A percentile compares a stretch with the other conserved stretches of the same genome.
Conservation (phyloP, 345 rosid species). For the Salix viminalis region DNA sequence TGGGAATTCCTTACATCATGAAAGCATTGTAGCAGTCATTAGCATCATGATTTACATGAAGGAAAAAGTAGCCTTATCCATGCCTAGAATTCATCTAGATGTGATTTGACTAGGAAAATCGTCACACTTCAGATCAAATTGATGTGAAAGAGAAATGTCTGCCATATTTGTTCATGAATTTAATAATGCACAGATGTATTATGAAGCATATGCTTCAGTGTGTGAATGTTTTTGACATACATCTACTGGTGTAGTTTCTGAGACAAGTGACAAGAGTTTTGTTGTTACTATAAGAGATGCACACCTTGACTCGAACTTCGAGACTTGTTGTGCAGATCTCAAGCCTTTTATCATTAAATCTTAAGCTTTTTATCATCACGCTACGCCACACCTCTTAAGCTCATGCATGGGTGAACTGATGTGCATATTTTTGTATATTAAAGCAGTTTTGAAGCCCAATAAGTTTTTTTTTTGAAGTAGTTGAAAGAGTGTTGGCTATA, state of each 20-base stretch:
- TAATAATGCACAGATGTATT: neutral
- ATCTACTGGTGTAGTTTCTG: neutral
- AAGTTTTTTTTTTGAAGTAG: constrained; percentile 1
- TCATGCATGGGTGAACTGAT: constrained; percentile 17
- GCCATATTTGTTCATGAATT: neutral
- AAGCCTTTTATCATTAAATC: too few relatives aligned
- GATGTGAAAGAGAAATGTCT: constrained; percentile 1
- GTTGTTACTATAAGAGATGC: neutral
- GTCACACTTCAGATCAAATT: neutral
- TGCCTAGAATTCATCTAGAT: neutral
- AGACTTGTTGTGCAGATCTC: too few relatives aligned
- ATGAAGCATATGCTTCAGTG: too few relatives aligned
- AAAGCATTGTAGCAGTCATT: constrained; percentile 17
- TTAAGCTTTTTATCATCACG: too few relatives aligned
- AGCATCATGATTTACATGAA: constrained; percentile 11
- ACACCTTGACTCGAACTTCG: too few relatives aligned
- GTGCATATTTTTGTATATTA: constrained; percentile 12
- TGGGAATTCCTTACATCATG: constrained; percentile 15
- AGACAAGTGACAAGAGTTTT: neutral
- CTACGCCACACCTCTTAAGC: neutral
- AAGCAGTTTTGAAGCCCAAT: constrained; percentile 25
- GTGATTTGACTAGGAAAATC: neutral
- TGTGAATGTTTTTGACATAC: too few relatives aligned
- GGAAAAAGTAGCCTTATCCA: neutral
- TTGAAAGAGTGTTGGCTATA: constrained; percentile 12